Conservation (phyloP, 345 rosid genomes). For the Acer yangbiense region DNA sequence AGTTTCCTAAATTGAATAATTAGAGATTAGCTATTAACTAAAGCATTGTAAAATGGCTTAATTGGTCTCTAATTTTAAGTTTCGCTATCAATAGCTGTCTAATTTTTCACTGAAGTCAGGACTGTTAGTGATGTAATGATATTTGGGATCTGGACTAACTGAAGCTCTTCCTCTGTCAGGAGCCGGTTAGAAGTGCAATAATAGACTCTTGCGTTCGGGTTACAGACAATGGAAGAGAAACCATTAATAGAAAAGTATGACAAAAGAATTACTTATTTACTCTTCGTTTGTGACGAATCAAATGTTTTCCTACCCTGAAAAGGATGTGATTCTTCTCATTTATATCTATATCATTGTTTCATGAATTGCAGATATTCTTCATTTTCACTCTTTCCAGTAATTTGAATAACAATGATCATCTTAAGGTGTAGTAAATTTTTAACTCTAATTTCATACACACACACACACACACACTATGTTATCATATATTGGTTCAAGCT, state of each 20-base stretch:
- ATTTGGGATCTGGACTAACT: background rate
- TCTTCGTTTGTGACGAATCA: background rate
- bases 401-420: constrained; percentile 68
- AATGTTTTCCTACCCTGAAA: background rate
- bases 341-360: constrained; percentile 24
- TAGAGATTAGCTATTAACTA: background rate
- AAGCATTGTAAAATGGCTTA: background rate
- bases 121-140: background rate
- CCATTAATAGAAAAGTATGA: constrained; percentile 76
- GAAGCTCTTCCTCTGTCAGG: constrained; percentile 43
- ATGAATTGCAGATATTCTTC: constrained; percentile 69
- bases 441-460: background rate
- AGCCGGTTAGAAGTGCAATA: constrained; percentile 66
- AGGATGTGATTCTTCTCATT: background rate
- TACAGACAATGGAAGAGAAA: constrained; percentile 92
- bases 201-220: constrained; percentile 76
- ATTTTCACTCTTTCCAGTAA: constrained; percentile 77
- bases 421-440: constrained; percentile 52
- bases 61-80: background rate
- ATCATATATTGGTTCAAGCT: background rate
- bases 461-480: background rate
- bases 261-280: background rate
- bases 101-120: constrained; percentile 3
- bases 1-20: too few relatives aligned
- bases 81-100: background rate